phyloP scores from a whole-genome alignment of 495 filamentous ascomycete species.

The Bacidia rubella region DNA sequence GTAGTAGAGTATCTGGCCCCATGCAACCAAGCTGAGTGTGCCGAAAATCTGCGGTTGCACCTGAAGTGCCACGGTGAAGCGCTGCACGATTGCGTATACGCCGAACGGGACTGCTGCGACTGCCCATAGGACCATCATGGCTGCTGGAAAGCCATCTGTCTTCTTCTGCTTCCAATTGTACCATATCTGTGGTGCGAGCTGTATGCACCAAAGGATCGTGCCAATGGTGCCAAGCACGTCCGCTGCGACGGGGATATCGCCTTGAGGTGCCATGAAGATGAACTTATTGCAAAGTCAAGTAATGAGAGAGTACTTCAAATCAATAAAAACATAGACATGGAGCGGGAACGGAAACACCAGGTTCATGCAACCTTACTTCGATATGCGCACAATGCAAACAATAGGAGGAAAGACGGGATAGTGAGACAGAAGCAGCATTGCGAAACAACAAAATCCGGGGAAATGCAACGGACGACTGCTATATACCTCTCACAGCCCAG shows the following conservation, averaged over 20 bases:
- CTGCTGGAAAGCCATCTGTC: slow-evolving; percentile 55
- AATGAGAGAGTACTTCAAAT: not conserved
- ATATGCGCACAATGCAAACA: not conserved
- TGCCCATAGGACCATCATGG: slow-evolving; percentile 67
- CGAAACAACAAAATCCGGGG: not conserved
- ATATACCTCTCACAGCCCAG: not conserved
- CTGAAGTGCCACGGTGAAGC: slow-evolving; percentile 61
- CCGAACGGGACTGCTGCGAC: slow-evolving; percentile 38
- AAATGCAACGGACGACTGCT: not conserved
- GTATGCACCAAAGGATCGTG: slow-evolving; percentile 36
- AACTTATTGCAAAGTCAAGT: not conserved
- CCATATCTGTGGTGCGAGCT: slow-evolving; percentile 49
- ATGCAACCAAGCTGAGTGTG: slow-evolving; percentile 48
- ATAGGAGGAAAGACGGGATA: not conserved
- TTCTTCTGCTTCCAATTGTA: slow-evolving; percentile 54
- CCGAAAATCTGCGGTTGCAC: slow-evolving; percentile 61
- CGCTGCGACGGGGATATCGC: slow-evolving; percentile 30
- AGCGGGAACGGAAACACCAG: not conserved
- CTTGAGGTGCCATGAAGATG: slow-evolving; percentile 7
- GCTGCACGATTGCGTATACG: slow-evolving; percentile 38
- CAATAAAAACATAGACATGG: not conserved
- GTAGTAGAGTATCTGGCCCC: slow-evolving; percentile 54
- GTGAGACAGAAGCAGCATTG: not conserved
- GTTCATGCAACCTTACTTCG: not conserved
- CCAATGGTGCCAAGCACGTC: slow-evolving; percentile 23